phyloP scores from a whole-genome alignment of 2,329 filamentous ascomycete genomes.

The Madurella fahalii region DNA sequence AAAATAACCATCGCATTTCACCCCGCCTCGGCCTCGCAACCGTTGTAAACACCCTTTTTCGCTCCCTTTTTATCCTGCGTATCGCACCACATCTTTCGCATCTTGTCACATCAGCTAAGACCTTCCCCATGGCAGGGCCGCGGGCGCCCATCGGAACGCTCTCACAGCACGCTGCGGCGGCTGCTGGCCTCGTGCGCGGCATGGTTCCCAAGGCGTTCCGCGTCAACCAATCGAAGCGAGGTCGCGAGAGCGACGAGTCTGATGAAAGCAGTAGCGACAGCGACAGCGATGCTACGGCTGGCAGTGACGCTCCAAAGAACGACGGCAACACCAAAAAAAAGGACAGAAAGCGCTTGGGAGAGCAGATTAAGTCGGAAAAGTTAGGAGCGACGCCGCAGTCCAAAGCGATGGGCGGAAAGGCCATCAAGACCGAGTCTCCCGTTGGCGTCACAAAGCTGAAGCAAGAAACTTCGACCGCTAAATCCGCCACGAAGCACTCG shows the following conservation, averaged over 20 bases:
- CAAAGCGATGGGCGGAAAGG: not conserved
- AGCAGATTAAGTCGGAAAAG: constrained; percentile 6
- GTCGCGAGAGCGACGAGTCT: constrained; percentile 11
- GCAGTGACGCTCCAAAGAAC: constrained; percentile 5
- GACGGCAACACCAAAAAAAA: not conserved
- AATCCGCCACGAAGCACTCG: not conserved
- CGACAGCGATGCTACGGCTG: constrained; percentile 7
- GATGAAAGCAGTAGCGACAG: constrained; percentile 19
- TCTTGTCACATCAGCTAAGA: constrained; percentile 4
- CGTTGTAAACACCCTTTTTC: not conserved
- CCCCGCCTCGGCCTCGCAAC: not conserved
- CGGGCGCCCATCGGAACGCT: constrained; percentile 31
- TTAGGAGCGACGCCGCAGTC: not conserved
- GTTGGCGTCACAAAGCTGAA: constrained; percentile 1
- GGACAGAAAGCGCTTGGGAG: constrained; percentile 3
- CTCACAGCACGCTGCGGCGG: constrained; percentile 26
- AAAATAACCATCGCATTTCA: not conserved
- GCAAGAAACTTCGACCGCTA: not conserved
- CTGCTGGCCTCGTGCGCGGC: constrained; percentile 23
- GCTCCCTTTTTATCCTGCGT: not conserved
- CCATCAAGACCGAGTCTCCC: not conserved
- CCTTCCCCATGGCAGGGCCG: constrained; percentile 26
- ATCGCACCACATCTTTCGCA: not conserved
- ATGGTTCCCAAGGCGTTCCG: constrained; percentile 16
- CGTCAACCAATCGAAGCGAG: constrained; percentile 12